phyloP scores from a whole-genome alignment of 2,329 filamentous ascomycete genomes.

The Aspergillus sojae region DNA sequence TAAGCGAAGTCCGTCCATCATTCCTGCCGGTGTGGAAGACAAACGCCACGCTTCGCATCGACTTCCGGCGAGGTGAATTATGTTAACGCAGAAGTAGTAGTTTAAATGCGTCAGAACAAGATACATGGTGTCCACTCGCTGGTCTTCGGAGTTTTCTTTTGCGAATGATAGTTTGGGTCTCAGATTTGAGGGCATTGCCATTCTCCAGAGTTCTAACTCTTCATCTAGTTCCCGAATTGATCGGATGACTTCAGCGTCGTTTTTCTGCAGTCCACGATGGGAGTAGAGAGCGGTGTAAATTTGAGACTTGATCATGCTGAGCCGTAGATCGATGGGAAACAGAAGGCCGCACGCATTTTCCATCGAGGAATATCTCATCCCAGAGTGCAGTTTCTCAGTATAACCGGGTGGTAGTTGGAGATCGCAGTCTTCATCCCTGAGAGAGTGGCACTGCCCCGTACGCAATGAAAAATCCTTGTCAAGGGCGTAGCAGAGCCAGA shows the following conservation, averaged over 20 bases:
- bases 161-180: constrained; percentile 46
- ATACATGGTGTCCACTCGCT: constrained; percentile 39
- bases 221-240: constrained; percentile 56
- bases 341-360: constrained; percentile 16
- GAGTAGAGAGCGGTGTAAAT: constrained; percentile 50
- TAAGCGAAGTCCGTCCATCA: constrained; percentile 48
- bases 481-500: constrained; percentile 54
- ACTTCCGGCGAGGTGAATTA: constrained; percentile 54
- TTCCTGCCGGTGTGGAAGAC: constrained; percentile 17
- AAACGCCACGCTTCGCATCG: constrained; percentile 44
- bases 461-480: constrained; percentile 56
- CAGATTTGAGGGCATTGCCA: constrained; percentile 38
- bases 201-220: constrained; percentile 54
- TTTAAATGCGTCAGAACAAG: constrained; percentile 50
- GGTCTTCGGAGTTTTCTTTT: constrained; percentile 7
- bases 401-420: constrained; percentile 42
- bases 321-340: constrained; percentile 47
- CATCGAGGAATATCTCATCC: neutral
- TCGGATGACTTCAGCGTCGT: constrained; percentile 52
- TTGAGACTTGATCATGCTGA: constrained; percentile 53
- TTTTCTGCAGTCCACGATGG: constrained; percentile 44
- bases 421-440: constrained; percentile 53
- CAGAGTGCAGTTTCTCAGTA: neutral
- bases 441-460: constrained; percentile 50
- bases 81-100: constrained; percentile 54